Base-by-base conservation (phyloP, 2,329 filamentous ascomycete species). In the Neocucurbitaria cava region DNA sequence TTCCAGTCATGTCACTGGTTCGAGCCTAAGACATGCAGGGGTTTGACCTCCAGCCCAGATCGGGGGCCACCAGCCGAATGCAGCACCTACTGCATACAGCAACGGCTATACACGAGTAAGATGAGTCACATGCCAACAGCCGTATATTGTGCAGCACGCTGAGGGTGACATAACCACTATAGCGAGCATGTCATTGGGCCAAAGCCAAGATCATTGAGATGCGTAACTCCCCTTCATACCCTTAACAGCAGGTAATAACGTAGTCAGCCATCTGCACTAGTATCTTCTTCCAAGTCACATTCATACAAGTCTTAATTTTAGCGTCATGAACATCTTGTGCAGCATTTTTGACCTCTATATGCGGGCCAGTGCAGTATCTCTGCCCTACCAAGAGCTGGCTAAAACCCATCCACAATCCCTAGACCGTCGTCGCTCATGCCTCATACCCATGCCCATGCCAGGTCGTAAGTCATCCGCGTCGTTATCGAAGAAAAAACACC, bases 401-500 rank as follows among this genome's bases (percentile, higher is more conserved):
- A 57, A 52, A 53, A 49, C 67, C 54, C 58, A 63, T 68, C 65
- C 62, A 58, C 66, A 52, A 62, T 55, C 52, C 63, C 58, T 17
- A 17, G 20, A 24, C 21, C 39, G 6, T 65, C 63, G 54, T 68
- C 60, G 59, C 55, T 64, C 49, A 55, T 61, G 50, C 56, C 52
- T 59, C 62, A 52, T 66, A 61, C 57, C 64, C 66, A 60, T 68
- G 55, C 46, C 59, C 63, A 61, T 70, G 54, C 64, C 68, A 61
- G 66, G 62, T 71, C 67, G 58, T 71, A 69, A 71, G 64, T 72
- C 69, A 69, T 72, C 66, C 68, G 61, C 65, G 64, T 71, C 68
- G 62, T 71, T 66, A 72, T 54, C 61, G 52, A 57, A 63, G 56
- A 48, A 36, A 54, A 59, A 59, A 53, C 52, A 53, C 46, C 46